Conservation (phyloP, 768 basidiomycete species). For the Clitopilus passeckerianus region DNA sequence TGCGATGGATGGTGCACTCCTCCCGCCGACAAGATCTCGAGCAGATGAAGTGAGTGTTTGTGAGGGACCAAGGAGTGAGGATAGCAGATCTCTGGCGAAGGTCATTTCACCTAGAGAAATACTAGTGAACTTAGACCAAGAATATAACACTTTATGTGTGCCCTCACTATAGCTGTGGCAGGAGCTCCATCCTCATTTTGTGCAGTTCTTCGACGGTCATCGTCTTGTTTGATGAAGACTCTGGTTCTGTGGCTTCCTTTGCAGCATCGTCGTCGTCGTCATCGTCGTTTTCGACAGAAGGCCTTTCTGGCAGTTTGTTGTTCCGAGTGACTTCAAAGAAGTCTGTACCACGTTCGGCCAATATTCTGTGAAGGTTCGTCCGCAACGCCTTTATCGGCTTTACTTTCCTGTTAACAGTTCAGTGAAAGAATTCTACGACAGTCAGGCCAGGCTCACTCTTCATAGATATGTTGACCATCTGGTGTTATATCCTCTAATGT, state of each 20-base stretch:
- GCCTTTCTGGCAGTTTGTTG: constrained; percentile 1
- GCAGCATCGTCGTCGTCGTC: constrained; percentile 18
- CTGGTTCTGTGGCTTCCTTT: constrained; percentile 19
- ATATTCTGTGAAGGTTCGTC: constrained; percentile 62
- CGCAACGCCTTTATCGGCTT: constrained; percentile 56
- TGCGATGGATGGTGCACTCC: neutral
- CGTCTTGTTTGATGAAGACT: constrained; percentile 26
- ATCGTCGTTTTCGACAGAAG: constrained; percentile 13
- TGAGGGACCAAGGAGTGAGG: constrained; percentile 44
- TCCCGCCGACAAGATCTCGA: neutral
- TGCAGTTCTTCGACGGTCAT: constrained; percentile 74
- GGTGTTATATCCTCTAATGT: constrained; percentile 63
- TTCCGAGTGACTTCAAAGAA: constrained; percentile 40
- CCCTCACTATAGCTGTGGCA: constrained; percentile 71
- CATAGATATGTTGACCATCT: constrained; percentile 65
- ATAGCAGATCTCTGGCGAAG: constrained; percentile 67
- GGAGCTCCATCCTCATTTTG: constrained; percentile 68
- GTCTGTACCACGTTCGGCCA: constrained; percentile 67
- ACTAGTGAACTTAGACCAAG: constrained; percentile 27
- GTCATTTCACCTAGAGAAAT: constrained; percentile 78
- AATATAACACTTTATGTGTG: neutral
- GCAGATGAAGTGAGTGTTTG: constrained; percentile 6
- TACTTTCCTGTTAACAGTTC: constrained; percentile 37
- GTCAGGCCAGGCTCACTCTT: constrained; percentile 49
- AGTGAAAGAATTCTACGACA: constrained; percentile 5